Percentiles rank a stretch among this genome's conserved stretches.
Evolutionary conservation across 2,329 filamentous ascomycete species (phyloP).

Genomic region (Aspergillus sp.): DNA sequence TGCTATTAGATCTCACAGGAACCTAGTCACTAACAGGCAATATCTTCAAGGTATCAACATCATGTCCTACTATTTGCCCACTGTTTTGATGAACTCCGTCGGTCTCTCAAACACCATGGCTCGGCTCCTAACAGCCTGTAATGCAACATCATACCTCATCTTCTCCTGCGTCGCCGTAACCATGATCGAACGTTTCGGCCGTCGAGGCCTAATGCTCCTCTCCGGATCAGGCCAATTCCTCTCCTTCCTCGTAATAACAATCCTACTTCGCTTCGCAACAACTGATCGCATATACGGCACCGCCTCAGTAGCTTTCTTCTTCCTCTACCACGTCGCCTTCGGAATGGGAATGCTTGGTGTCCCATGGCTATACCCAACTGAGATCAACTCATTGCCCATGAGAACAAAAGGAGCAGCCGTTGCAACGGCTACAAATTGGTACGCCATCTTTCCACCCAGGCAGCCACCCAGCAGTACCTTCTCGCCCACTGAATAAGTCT

Average conservation of each 20-base stretch:
- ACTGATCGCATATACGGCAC: conserved; percentile 2
- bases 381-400: conserved; percentile 51
- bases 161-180: conserved; percentile 50
- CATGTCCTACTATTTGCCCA: conserved; percentile 55
- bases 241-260: conserved; percentile 54
- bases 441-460: not conserved
- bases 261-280: conserved; percentile 45
- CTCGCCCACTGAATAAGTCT: not conserved
- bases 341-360: conserved; percentile 47
- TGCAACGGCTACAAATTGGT: conserved; percentile 51
- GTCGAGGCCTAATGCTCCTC: conserved; percentile 59
- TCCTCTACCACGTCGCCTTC: conserved; percentile 54
- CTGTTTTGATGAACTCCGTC: conserved; percentile 59
- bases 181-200: conserved; percentile 53
- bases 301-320: conserved; percentile 52
- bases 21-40: not conserved
- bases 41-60: conserved; percentile 33
- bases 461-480: not conserved
- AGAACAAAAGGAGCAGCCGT: conserved; percentile 49
- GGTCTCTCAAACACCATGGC: conserved; percentile 54
- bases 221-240: conserved; percentile 51
- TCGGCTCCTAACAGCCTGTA: conserved; percentile 58
- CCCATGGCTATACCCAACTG: conserved; percentile 40
- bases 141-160: conserved; percentile 50
- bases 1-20: not conserved